These are phyloP conservation scores for Fomitopsis pinicola DNA, from an alignment of 1,284 basidiomycete genomes.

Conservation along the genomic window DNA sequence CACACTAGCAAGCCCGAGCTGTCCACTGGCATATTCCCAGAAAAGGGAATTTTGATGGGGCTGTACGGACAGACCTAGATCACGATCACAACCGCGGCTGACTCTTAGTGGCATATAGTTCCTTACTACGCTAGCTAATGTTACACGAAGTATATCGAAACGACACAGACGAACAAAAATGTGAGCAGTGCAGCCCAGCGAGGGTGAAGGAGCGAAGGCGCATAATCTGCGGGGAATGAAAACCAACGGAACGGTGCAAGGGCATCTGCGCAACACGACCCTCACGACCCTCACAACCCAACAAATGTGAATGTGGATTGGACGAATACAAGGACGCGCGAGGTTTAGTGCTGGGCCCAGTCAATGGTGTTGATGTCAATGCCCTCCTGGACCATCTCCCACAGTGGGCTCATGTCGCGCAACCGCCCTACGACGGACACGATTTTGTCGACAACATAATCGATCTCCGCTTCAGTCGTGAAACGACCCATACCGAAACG, in stretches of 20 bases:
- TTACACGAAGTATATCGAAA: background rate
- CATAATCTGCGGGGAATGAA: background rate
- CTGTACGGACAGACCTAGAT: background rate
- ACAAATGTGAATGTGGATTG: background rate
- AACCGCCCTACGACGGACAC: slow-evolving; percentile 77
- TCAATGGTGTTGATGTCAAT: slow-evolving; percentile 92
- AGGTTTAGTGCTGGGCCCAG: slow-evolving; percentile 70
- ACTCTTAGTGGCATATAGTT: background rate
- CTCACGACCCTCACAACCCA: background rate
- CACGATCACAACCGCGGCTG: background rate
- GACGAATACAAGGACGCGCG: background rate
- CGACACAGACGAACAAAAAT: background rate
- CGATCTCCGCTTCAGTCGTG: slow-evolving; percentile 96
- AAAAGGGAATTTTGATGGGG: background rate
- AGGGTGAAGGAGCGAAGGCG: background rate
- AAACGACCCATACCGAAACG: slow-evolving; percentile 98
- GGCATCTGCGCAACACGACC: background rate
- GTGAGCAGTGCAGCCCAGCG: background rate
- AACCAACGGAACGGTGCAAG: background rate
- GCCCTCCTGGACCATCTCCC: slow-evolving; percentile 99
- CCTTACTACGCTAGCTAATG: slow-evolving; percentile 1
- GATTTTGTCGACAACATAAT: slow-evolving; percentile 91
- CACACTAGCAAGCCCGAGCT: no score
- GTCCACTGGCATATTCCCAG: background rate
- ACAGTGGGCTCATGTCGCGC: slow-evolving; percentile 84